Percentiles rank a stretch among this genome's conserved stretches.
phyloP scores from a whole-genome alignment of 495 filamentous ascomycete species.

The Xylaria longipes region DNA sequence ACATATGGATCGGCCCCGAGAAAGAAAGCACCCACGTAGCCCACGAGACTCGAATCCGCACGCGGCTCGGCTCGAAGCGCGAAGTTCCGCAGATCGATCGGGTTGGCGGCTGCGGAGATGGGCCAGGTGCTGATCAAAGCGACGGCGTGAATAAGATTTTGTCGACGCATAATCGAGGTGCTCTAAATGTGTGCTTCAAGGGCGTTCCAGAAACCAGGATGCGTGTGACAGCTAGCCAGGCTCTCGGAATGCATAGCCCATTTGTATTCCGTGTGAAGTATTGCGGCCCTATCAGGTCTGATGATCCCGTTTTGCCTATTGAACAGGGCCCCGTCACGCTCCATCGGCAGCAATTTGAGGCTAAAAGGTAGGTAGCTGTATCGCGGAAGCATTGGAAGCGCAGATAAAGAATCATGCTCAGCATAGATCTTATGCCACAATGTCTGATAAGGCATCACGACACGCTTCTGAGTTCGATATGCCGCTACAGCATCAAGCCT shows the following conservation, averaged over 20 bases:
- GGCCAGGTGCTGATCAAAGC: background rate
- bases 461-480: background rate
- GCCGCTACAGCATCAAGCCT: background rate
- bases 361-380: background rate
- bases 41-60: slow-evolving; percentile 49
- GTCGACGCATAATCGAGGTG: background rate
- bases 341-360: slow-evolving; percentile 2
- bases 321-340: background rate
- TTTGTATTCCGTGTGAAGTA: background rate
- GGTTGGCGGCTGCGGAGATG: slow-evolving; percentile 9
- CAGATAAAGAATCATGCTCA: background rate
- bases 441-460: background rate
- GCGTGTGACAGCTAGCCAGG: background rate
- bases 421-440: background rate
- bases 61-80: slow-evolving; percentile 35
- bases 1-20: slow-evolving; percentile 59
- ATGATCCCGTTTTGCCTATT: slow-evolving; percentile 7
- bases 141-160: background rate
- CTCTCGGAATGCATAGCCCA: background rate
- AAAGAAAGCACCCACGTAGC: slow-evolving; percentile 61
- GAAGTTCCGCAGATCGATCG: slow-evolving; percentile 31
- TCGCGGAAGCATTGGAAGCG: background rate
- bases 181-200: background rate
- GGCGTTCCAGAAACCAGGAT: background rate
- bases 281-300: background rate